Evolutionary conservation across 1,284 basidiomycete genomes (phyloP).

Genomic region (Coriolopsis trogii): DNA sequence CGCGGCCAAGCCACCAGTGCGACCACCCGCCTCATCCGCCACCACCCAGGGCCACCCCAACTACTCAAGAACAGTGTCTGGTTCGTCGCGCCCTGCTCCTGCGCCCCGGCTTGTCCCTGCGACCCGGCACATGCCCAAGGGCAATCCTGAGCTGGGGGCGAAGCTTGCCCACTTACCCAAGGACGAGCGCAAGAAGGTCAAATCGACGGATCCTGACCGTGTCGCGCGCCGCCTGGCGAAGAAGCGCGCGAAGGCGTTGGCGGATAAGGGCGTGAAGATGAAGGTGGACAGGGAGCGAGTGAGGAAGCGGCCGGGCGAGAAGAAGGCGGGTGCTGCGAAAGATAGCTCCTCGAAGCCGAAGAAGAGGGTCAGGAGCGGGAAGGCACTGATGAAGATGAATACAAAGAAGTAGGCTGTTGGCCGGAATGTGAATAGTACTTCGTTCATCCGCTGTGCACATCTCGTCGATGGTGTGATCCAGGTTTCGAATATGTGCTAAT

Average conservation of each 20-base stretch:
- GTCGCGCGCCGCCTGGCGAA: constrained; percentile 85
- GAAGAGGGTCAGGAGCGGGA: constrained; percentile 60
- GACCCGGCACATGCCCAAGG: constrained; percentile 56
- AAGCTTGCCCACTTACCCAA: constrained; percentile 80
- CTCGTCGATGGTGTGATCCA: not conserved
- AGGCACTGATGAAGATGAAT: constrained; percentile 57
- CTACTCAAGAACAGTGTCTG: not conserved
- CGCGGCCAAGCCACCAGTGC: constrained; percentile 16
- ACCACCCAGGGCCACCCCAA: constrained; percentile 15
- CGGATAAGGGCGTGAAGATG: constrained; percentile 44
- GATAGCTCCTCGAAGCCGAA: constrained; percentile 42
- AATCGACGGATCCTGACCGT: constrained; percentile 77
- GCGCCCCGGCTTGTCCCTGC: constrained; percentile 21
- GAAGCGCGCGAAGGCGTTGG: constrained; percentile 76
- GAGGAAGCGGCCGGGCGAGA: constrained; percentile 50
- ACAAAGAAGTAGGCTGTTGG: constrained; percentile 50
- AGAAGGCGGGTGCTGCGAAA: constrained; percentile 29
- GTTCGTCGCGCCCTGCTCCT: not conserved
- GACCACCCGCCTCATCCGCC: constrained; percentile 14
- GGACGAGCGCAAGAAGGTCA: constrained; percentile 82
- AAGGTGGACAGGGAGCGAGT: constrained; percentile 43
- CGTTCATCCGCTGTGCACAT: not conserved
- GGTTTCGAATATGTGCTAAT: constrained; percentile 10
- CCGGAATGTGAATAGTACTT: not conserved
- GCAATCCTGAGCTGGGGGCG: constrained; percentile 79